Evolutionary conservation across 1,284 basidiomycete species (phyloP).

Genomic region (Trametes pubescens): DNA sequence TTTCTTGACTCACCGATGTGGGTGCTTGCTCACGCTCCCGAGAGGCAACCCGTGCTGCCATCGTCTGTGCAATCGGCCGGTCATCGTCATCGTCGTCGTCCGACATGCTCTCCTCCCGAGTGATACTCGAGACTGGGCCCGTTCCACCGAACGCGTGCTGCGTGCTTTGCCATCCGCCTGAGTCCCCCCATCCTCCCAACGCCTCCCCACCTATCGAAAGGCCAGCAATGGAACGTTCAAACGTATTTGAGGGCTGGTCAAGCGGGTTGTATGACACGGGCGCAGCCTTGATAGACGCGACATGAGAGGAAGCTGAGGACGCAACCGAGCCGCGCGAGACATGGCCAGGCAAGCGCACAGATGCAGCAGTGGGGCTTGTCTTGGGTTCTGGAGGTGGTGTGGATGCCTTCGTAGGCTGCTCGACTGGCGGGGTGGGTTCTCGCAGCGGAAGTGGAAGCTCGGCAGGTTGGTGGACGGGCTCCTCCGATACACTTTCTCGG

Average conservation of each 20-base stretch:
- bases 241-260: constrained; percentile 47
- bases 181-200: constrained; percentile 49
- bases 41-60: constrained; percentile 40
- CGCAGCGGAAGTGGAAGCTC: constrained; percentile 40
- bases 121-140: constrained; percentile 17
- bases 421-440: constrained; percentile 32
- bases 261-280: constrained; percentile 60
- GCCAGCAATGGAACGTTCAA: constrained; percentile 62
- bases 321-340: constrained; percentile 30
- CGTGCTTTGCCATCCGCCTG: constrained; percentile 56
- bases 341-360: constrained; percentile 35
- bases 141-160: constrained; percentile 39
- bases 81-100: constrained; percentile 68
- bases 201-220: constrained; percentile 70
- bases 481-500: constrained; percentile 43
- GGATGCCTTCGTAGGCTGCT: constrained; percentile 30
- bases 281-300: constrained; percentile 34
- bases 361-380: constrained; percentile 32
- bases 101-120: constrained; percentile 39
- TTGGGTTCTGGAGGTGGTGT: constrained; percentile 32
- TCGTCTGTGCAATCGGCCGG: constrained; percentile 68
- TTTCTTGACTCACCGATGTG: constrained; percentile 41
- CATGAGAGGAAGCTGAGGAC: constrained; percentile 32
- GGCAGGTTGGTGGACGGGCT: constrained; percentile 29
- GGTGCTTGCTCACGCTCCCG: constrained; percentile 45